Base-by-base conservation (phyloP, 768 basidiomycete species). In the Lepiota brunneoincarnata region DNA sequence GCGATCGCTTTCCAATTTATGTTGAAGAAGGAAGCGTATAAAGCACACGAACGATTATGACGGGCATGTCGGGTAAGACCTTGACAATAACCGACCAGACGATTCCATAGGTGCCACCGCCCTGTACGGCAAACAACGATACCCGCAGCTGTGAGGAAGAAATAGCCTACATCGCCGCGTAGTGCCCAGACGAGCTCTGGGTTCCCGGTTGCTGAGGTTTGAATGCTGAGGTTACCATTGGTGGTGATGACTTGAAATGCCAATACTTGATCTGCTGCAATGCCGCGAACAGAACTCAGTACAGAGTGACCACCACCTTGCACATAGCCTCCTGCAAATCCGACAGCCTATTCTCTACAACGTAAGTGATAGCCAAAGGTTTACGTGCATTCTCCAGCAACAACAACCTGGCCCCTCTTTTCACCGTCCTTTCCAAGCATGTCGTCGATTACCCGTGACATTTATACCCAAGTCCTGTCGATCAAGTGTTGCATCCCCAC, bases 171-270 rank as follows among this genome's bases (percentile, higher is more conserved):
- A 0, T 76, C 75, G 10, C 77, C 77, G 10, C 74, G 63, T 11
- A 79, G 55, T 0, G 73, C 76, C 65, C 70, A 78, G 61, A 75
- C 77, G 0, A 79, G 69, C 47, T 79, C 77, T 9, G 60, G n/a
- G 50, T 78, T 70, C 46, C 74, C 64, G n/a, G 58, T 62, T 1
- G 62, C 62, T 57, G 75, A 75, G 11, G 70, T 75, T 3, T 66
- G 67, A n/a, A 69, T 65, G n/a, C n/a, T n/a, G 49, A 66, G 56
- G 26, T 63, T 42, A 1, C 77, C 78, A 51, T 72, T 67, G 0
- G 76, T 71, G 1, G 74, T 76, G 43, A 79, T 71, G 23, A 78
- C 64, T 41, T 70, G 70, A 58, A 74, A 72, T 53, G 68, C 58
- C 14, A 70, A 58, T 7, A 61, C 63, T 23, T 68, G 63, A 57